Conservation (phyloP, 1,284 basidiomycete genomes). For the Psilocybe mexicana region DNA sequence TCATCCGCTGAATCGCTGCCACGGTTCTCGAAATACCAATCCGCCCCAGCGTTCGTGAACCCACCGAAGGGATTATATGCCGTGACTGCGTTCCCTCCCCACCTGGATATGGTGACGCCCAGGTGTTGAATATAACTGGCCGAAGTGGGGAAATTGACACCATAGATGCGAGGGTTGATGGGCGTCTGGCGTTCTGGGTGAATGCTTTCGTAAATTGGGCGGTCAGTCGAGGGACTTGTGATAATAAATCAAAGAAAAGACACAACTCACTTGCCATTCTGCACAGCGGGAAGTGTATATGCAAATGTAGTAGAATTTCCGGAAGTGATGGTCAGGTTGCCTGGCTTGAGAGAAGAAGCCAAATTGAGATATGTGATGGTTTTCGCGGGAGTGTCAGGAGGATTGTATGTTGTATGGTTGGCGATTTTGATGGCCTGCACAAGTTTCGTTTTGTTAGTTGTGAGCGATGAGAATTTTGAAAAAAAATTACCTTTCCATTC, state of each 20-base stretch:
- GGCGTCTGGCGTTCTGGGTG: slow-evolving; percentile 35
- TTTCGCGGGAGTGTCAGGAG: slow-evolving; percentile 44
- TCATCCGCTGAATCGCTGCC: slow-evolving; percentile 42
- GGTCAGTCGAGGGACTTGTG: background rate
- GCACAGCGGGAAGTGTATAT: slow-evolving; percentile 41
- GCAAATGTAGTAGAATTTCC: slow-evolving; percentile 36
- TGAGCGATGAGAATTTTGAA: background rate
- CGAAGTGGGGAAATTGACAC: slow-evolving; percentile 50
- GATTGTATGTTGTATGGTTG: slow-evolving; percentile 35
- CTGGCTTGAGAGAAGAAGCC: slow-evolving; percentile 36
- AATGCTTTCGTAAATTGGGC: slow-evolving; percentile 27
- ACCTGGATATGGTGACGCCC: slow-evolving; percentile 49
- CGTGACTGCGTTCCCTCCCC: slow-evolving; percentile 56
- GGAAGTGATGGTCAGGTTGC: slow-evolving; percentile 41
- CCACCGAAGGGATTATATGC: slow-evolving; percentile 51
- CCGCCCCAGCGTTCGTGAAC: slow-evolving; percentile 52
- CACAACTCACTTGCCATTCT: slow-evolving; percentile 35
- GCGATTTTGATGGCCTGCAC: background rate
- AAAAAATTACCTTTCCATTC: slow-evolving; percentile 38
- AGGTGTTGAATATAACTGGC: slow-evolving; percentile 45
- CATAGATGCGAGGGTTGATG: slow-evolving; percentile 49
- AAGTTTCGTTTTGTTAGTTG: no score
- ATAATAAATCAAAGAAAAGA: background rate
- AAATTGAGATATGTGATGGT: slow-evolving; percentile 49
- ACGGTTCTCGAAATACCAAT: slow-evolving; percentile 58